A percentile compares a stretch with the other conserved stretches of the same genome.
phyloP scores from a whole-genome alignment of 352 stramenopile genomes.

The Phytopythium cucurbitacearum region DNA sequence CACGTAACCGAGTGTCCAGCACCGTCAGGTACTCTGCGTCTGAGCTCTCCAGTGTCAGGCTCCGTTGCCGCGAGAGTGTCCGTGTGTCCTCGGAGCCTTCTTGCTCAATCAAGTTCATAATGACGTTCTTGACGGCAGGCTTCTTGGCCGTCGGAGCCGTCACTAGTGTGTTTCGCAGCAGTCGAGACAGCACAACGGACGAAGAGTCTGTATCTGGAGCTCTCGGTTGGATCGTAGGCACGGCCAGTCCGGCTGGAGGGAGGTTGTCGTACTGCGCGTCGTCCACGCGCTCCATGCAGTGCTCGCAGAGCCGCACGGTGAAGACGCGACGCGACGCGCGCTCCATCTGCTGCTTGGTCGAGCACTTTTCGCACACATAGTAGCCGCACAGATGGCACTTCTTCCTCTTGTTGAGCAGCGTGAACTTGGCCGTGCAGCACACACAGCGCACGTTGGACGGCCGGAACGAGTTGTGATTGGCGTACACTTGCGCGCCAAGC shows the following conservation, averaged over 20 bases:
- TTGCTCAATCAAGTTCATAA: slow-evolving; percentile 34
- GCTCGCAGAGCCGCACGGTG: slow-evolving; percentile 23
- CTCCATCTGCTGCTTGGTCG: slow-evolving; percentile 24
- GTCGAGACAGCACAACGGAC: slow-evolving; percentile 14
- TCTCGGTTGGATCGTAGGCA: slow-evolving; percentile 12
- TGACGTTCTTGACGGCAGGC: slow-evolving; percentile 31
- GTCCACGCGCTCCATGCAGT: slow-evolving; percentile 35
- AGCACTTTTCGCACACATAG: slow-evolving; percentile 43
- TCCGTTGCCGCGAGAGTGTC: not conserved
- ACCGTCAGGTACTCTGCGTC: slow-evolving; percentile 16
- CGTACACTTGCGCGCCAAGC: slow-evolving; percentile 36
- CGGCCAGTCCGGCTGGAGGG: slow-evolving; percentile 11
- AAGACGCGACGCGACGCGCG: slow-evolving; percentile 7
- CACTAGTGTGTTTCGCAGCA: slow-evolving; percentile 30
- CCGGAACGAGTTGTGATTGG: slow-evolving; percentile 8
- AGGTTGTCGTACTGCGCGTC: slow-evolving; percentile 25
- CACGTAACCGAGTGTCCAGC: slow-evolving; percentile 15
- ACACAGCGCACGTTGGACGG: slow-evolving; percentile 36
- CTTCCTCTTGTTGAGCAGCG: slow-evolving; percentile 25
- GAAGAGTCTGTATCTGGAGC: slow-evolving; percentile 12
- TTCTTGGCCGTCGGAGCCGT: slow-evolving; percentile 15
- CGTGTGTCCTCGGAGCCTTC: not conserved
- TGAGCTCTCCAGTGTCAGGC: slow-evolving; percentile 14
- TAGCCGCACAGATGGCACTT: slow-evolving; percentile 48
- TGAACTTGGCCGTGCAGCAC: slow-evolving; percentile 29